These are phyloP conservation scores for Coccomyxa sp. DNA, from an alignment of 139 green algal species.

Conservation along the genomic window DNA sequence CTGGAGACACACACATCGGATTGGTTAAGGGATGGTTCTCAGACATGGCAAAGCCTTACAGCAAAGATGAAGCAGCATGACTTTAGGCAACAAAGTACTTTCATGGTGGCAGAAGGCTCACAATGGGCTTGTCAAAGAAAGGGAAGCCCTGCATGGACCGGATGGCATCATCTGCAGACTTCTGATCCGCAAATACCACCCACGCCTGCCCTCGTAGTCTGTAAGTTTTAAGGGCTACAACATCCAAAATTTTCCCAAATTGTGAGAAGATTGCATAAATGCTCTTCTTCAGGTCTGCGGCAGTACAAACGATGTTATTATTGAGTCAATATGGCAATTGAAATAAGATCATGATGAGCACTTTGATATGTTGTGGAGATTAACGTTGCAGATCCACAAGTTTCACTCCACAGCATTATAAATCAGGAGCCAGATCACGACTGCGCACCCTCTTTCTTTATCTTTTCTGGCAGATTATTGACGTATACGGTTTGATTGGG, in stretches of 20 bases:
- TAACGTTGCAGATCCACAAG: no score
- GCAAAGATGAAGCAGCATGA: not conserved
- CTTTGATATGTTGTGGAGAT: no score
- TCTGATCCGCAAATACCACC: conserved; percentile 89
- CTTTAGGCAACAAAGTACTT: not conserved
- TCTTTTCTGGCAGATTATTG: conserved; percentile 93
- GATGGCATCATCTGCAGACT: conserved; percentile 76
- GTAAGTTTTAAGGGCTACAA: conserved; percentile 82
- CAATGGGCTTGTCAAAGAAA: conserved; percentile 96
- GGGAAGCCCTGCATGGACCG: conserved; percentile 93
- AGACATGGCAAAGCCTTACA: not conserved
- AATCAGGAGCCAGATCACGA: no score
- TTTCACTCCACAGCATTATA: no score
- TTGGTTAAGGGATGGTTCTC: not conserved
- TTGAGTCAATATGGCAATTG: not conserved
- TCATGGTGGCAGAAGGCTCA: conserved; percentile 25
- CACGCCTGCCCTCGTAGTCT: conserved; percentile 90
- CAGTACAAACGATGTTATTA: not conserved
- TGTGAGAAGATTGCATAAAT: conserved; percentile 93
- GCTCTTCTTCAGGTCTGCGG: conserved; percentile 88
- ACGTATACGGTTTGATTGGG: conserved; percentile 93
- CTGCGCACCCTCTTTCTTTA: conserved; percentile 81
- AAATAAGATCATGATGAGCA: not conserved
- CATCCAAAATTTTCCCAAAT: conserved; percentile 93
- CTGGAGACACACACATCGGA: conserved; percentile 34